phyloP scores from a whole-genome alignment of 371 early-diverging fungal species.

The Lichtheimia corymbifera region DNA sequence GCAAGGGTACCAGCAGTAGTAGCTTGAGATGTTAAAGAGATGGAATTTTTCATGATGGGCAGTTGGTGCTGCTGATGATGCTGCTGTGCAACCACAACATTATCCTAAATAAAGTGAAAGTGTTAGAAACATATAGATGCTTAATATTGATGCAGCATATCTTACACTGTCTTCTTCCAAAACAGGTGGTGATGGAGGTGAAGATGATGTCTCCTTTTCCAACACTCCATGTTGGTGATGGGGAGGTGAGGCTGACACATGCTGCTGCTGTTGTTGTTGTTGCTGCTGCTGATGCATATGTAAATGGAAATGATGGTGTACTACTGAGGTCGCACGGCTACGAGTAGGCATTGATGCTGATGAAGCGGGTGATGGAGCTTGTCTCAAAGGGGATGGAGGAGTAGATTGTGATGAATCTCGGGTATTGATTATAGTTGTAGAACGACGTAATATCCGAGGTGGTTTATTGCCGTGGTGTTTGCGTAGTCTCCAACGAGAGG shows the following conservation, averaged over 20 bases:
- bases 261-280: slow-evolving; percentile 14
- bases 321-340: slow-evolving; percentile 19
- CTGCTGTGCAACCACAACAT: background rate
- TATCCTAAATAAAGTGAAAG: too few relatives aligned
- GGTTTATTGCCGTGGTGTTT: too few relatives aligned
- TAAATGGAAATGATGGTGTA: slow-evolving; percentile 50
- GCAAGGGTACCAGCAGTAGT: slow-evolving; percentile 7
- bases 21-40: slow-evolving; percentile 18
- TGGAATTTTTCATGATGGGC: slow-evolving; percentile 15
- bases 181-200: background rate
- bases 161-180: too few relatives aligned
- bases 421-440: too few relatives aligned
- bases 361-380: slow-evolving; percentile 18
- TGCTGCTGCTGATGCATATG: slow-evolving; percentile 20
- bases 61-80: background rate
- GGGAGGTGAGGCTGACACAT: background rate
- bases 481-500: too few relatives aligned
- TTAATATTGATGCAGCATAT: too few relatives aligned
- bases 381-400: slow-evolving; percentile 1
- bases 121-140: too few relatives aligned
- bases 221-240: background rate
- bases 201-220: background rate
- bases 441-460: too few relatives aligned
- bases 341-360: slow-evolving; percentile 16
- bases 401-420: background rate